phyloP scores from a whole-genome alignment of 192 early-diverging fungal species.

The Coemansia sp. region DNA sequence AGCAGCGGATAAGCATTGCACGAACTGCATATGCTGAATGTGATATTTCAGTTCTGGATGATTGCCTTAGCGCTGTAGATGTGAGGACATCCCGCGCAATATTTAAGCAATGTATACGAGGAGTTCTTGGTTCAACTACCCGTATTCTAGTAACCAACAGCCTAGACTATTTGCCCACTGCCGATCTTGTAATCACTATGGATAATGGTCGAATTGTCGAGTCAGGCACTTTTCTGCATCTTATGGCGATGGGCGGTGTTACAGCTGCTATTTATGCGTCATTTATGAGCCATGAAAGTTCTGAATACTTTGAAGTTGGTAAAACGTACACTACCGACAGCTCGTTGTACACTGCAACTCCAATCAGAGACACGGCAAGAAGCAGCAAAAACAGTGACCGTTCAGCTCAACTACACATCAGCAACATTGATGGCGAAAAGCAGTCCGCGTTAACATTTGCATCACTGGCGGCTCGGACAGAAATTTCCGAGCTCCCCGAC shows the following conservation, averaged over 20 bases:
- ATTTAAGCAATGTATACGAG: slow-evolving; percentile 53
- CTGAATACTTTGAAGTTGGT: background rate
- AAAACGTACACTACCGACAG: slow-evolving; percentile 28
- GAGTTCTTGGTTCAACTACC: slow-evolving; percentile 56
- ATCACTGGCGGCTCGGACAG: background rate
- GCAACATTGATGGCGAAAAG: background rate
- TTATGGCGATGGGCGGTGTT: slow-evolving; percentile 47
- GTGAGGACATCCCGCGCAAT: slow-evolving; percentile 51
- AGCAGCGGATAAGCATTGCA: slow-evolving; percentile 75
- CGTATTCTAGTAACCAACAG: slow-evolving; percentile 63
- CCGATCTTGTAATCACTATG: slow-evolving; percentile 56
- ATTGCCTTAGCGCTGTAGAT: slow-evolving; percentile 68
- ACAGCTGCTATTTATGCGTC: slow-evolving; percentile 43
- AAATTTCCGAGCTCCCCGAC: background rate
- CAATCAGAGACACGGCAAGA: slow-evolving; percentile 18
- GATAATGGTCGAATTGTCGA: slow-evolving; percentile 55
- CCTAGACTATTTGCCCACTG: slow-evolving; percentile 47
- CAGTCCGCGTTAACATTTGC: slow-evolving; percentile 1
- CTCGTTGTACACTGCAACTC: slow-evolving; percentile 38
- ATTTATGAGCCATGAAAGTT: slow-evolving; percentile 28
- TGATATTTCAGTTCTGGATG: slow-evolving; percentile 76
- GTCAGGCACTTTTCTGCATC: slow-evolving; percentile 55
- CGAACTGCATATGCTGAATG: slow-evolving; percentile 75
- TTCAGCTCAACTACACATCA: background rate
- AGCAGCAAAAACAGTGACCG: background rate